Evolutionary conservation across 345 rosid genomes (phyloP).

Genomic region (Rubroshorea leprosula): DNA sequence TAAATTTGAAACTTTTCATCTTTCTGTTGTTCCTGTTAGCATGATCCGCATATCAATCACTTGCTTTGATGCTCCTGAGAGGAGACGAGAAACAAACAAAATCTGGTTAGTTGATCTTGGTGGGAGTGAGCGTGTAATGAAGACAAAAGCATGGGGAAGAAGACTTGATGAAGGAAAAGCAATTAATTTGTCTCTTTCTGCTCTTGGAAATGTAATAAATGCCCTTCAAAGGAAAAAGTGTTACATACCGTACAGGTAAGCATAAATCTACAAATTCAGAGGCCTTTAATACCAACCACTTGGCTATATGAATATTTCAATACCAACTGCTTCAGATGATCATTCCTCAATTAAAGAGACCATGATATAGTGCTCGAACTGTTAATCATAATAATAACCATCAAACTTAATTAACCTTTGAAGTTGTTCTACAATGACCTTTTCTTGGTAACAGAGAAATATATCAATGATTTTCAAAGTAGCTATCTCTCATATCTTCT

Average conservation of each 20-base stretch:
- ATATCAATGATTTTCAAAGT: too few relatives aligned
- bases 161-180: slow-evolving; percentile 93
- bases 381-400: too few relatives aligned
- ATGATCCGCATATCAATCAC: slow-evolving; percentile 60
- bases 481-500: too few relatives aligned
- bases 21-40: slow-evolving; percentile 29
- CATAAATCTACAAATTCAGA: slow-evolving; percentile 7
- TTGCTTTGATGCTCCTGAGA: slow-evolving; percentile 52
- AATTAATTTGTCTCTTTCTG: slow-evolving; percentile 74
- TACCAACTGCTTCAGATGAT: too few relatives aligned
- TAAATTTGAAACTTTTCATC: slow-evolving; percentile 2
- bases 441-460: too few relatives aligned
- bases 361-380: too few relatives aligned
- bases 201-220: slow-evolving; percentile 72
- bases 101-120: slow-evolving; percentile 81
- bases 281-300: too few relatives aligned
- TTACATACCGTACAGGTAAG: slow-evolving; percentile 74
- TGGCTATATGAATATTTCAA: too few relatives aligned
- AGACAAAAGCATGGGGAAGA: slow-evolving; percentile 74
- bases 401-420: too few relatives aligned
- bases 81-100: slow-evolving; percentile 58
- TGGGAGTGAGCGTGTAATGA: slow-evolving; percentile 82
- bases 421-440: too few relatives aligned
- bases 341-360: too few relatives aligned
- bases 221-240: slow-evolving; percentile 63